Evolutionary conservation across 2,329 filamentous ascomycete genomes (phyloP).

Genomic region (Aspergillus pseudoterreus): DNA sequence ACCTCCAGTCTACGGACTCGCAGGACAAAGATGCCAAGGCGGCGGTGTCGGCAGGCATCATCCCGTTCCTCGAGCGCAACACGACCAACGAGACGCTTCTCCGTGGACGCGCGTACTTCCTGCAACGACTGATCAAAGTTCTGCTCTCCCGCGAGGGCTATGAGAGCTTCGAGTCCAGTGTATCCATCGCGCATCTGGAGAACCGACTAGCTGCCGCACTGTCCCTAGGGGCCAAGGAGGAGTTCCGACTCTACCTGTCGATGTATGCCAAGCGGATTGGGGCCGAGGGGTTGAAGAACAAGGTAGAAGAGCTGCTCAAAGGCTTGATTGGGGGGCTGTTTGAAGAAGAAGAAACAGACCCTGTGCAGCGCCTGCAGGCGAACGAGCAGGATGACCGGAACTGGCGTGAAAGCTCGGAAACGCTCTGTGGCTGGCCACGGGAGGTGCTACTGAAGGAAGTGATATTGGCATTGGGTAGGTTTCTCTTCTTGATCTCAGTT

Average conservation of each 20-base stretch:
- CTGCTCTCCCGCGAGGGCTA: slow-evolving; percentile 85
- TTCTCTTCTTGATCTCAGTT: neutral
- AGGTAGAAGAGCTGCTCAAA: slow-evolving; percentile 88
- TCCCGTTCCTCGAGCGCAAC: slow-evolving; percentile 88
- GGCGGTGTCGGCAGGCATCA: slow-evolving; percentile 80
- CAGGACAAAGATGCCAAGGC: slow-evolving; percentile 52
- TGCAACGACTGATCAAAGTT: slow-evolving; percentile 87
- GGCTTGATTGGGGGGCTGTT: slow-evolving; percentile 71
- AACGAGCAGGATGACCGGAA: slow-evolving; percentile 43
- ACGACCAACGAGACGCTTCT: slow-evolving; percentile 90
- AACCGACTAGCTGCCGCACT: slow-evolving; percentile 88
- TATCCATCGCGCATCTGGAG: slow-evolving; percentile 92
- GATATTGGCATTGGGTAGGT: slow-evolving; percentile 83
- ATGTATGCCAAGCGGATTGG: slow-evolving; percentile 98
- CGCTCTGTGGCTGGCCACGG: slow-evolving; percentile 86
- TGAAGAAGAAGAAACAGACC: slow-evolving; percentile 50
- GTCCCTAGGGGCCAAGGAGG: slow-evolving; percentile 79
- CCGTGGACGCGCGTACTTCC: slow-evolving; percentile 83
- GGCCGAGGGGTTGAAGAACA: slow-evolving; percentile 78
- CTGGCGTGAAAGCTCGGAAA: slow-evolving; percentile 53
- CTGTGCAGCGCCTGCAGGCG: slow-evolving; percentile 19
- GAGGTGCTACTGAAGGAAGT: slow-evolving; percentile 85
- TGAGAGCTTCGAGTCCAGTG: slow-evolving; percentile 83
- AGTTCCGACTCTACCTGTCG: slow-evolving; percentile 90
- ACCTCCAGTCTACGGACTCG: slow-evolving; percentile 68